Base-by-base conservation (phyloP, 345 rosid genomes). In the Linum lewisii region DNA sequence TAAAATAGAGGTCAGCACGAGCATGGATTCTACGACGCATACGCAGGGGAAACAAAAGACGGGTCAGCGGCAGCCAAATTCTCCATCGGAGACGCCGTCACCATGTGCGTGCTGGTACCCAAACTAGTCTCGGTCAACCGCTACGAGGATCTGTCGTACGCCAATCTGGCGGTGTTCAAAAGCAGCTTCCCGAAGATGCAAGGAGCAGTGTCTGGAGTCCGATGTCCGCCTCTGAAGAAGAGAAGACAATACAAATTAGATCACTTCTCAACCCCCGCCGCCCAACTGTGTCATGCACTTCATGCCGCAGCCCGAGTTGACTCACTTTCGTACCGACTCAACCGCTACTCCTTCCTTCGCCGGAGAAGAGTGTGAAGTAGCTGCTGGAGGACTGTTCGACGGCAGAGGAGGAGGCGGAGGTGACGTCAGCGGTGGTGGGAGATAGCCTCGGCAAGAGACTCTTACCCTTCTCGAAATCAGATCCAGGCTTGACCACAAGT, bases 381-480 rank as follows among this genome's bases (percentile, higher is more conserved):
- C 79, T 72, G 20, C 74, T n/a, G 79, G 69, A 59, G 82, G 82
- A 57, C 51, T 73, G 32, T 76, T 69, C 20, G 15, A 20, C 25
- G 25, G 22, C 24, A 23, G 55, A 10, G 55, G 21, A 7, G 55
- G 23, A 3, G 21, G 55, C 25, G 56, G 25, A 7, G 24, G 54
- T 10, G 90, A 78, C 9, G 86, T 72, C 5, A 82, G 80, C 26
- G 84, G 80, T 26, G 78, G 78, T 5, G 85, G 88, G 20, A 83
- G 98, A 60, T 92, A 96, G 98, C 96, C 96, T 2, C 77, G 98
- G 63, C 98, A 92, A 63, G 98, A 92, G 82, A 92, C 98, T 61
- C 84, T 88, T 56, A 88, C 95, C 11, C 87, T 92, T 66, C 86
- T 92, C 55, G 96, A 92, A 73, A 86, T 92, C 88, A 86, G 98